Percentiles rank a stretch among this genome's conserved stretches.
phyloP scores from a whole-genome alignment of 441 rosid genomes.

The Raphanus hybrid region DNA sequence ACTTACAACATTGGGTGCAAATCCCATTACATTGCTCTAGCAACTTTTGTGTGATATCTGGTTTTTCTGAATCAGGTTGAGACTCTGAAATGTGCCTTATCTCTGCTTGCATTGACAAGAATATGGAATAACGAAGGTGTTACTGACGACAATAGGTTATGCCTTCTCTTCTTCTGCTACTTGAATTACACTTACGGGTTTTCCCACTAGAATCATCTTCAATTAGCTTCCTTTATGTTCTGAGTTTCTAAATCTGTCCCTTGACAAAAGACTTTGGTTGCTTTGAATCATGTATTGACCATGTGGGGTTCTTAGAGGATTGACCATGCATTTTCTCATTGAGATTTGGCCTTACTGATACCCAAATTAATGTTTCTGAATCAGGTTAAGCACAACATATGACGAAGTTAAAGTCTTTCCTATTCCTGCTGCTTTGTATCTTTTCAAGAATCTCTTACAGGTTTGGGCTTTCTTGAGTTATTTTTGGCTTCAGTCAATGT shows the following conservation, averaged over 20 bases:
- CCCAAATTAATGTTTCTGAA: conserved; percentile 28
- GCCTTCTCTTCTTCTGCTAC: neutral
- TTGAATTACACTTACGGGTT: no score
- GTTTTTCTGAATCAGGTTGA: conserved; percentile 68
- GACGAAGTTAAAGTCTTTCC: conserved; percentile 95
- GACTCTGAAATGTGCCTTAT: conserved; percentile 84
- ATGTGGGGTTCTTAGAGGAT: neutral
- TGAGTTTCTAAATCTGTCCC: neutral
- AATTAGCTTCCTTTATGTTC: conserved; percentile 9
- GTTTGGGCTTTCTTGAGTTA: conserved; percentile 46
- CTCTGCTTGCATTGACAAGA: conserved; percentile 85
- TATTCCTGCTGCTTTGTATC: conserved; percentile 90
- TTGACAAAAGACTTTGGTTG: neutral
- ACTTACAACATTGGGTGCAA: no score
- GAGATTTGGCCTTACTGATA: conserved; percentile 12
- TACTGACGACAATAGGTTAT: conserved; percentile 90
- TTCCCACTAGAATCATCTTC: neutral
- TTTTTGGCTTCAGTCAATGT: conserved; percentile 29
- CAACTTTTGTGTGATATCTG: no score
- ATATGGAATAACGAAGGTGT: conserved; percentile 84
- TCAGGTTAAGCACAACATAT: conserved; percentile 81
- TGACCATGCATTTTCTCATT: neutral
- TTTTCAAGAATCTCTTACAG: conserved; percentile 96
- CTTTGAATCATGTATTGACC: neutral
- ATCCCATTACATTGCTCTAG: no score